Base-by-base conservation (phyloP, 2,329 filamentous ascomycete species). In the Ceratocystis eucalypticola region DNA sequence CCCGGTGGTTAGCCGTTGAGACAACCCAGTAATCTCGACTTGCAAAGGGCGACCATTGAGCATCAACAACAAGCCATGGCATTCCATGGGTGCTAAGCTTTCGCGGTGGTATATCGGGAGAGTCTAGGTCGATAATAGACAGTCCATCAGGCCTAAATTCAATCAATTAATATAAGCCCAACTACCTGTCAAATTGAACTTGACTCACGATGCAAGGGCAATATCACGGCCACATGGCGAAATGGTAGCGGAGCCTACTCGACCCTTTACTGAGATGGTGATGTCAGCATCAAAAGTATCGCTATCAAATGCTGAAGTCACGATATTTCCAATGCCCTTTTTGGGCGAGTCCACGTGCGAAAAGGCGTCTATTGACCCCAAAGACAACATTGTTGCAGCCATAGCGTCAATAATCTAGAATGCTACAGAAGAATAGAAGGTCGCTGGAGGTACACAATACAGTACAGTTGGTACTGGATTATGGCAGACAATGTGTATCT, bases 41-140 rank as follows among this genome's bases (percentile, higher is more conserved):
- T 12, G 92, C 89, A 74, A 96, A 96, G 0, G 93, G 93, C 10
- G 91, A 96, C 93, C 93, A 96, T 75, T 96, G 93, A 37, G 96
- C 92, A 75, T 96, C 93, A 10, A 93, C 91, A 4, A 96, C 92
- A 64, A 96, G 86, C 91, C 92, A 96, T n/a, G 90, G 88, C 55
- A 91, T 86, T 66, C 90, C 88, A 75, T 96, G 90, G 69, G 88
- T 88, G 71, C 81, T 82, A 61, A 96, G 81, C 71, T 91, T 88
- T 20, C 91, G 87, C 20, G 93, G 93, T 8, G 88, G 88, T 68
- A 88, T 94, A 73, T 91, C 94, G 0, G 91, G 91, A 10, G 87
- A 91, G 76, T 96, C 92, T 61, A 96, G 80, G 72, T 96, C 92
- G 72, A 96, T 92, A 70, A 96, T 91, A 73, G 93, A 88, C 66